Evolutionary conservation across 2,329 filamentous ascomycete genomes (phyloP), one percentile per base, ranked within the genome.

Genomic region (Trichoderma harzianum): DNA sequence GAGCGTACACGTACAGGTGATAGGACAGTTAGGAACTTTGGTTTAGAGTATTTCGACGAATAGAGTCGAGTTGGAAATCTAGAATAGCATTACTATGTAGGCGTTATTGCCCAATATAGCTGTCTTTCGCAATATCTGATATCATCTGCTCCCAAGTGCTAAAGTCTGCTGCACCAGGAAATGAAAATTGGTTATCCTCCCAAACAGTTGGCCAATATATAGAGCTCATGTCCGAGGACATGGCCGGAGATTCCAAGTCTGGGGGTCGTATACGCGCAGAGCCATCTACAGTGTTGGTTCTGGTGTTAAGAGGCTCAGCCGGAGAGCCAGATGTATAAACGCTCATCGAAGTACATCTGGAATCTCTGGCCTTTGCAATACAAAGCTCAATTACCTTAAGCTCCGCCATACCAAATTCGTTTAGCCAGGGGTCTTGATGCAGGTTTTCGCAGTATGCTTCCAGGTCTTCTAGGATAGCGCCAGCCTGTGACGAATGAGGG

Each of bases 131-230:
- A 47, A 60, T 68, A 24, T 58, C 65, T 47, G 53, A 47, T 11
- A 68, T 68, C 65, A 68, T 68, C 53, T 68, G 65, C 55, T 68
- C 65, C 65, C 65, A 68, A 18, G 53, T 47, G 30, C 53, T 68
- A 32, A 68, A 68, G 26, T 68, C 65, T 12, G 65, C 53, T 18
- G 65, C 53, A 24, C 65, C 65, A 16, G 65, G 53, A 34, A 68
- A 68, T n/a, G 65, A 60, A 43, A 68, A 68, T 5, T 60, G 65
- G 24, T 26, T 26, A 26, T 68, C 65, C 4, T 69, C 55, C 55
- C 66, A 69, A 24, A 69, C 66, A 34, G 66, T 61, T 16, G 66
- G 66, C 66, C 66, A 69, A 39, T 69, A 69, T 47, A 61, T 69
- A 2, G 55, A 69, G 28, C 66, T 69, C 66, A 69, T 69, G 5